A percentile compares a stretch with the other conserved stretches of the same genome.
phyloP scores from a whole-genome alignment of 140 eudicot genomes.

The Oenanthe javanica region DNA sequence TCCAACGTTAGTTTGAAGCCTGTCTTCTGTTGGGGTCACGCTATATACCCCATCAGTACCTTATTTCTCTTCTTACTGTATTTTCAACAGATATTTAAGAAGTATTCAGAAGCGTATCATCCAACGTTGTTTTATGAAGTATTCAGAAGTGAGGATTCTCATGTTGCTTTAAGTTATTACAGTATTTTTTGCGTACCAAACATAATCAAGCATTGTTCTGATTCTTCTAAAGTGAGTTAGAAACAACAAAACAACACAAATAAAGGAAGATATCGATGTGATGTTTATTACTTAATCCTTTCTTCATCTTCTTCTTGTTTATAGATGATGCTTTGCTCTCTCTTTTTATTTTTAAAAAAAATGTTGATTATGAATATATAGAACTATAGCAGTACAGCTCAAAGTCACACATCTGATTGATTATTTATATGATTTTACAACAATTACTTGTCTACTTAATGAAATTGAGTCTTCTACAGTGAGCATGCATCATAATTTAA shows the following conservation, averaged over 20 bases:
- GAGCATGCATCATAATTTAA: not conserved
- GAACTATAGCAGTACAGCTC: too few species aligned
- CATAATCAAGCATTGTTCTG: not conserved
- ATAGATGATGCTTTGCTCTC: not conserved
- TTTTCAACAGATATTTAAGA: not conserved
- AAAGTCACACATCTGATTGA: too few species aligned
- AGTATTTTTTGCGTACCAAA: not conserved
- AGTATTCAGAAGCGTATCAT: not conserved
- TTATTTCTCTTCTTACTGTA: not conserved
- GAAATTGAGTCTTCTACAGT: not conserved
- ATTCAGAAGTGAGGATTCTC: not conserved
- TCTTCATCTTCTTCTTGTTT: not conserved
- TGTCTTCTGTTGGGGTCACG: not conserved
- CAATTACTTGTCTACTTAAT: not conserved
- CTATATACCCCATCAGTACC: not conserved
- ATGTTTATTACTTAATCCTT: not conserved
- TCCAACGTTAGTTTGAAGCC: constrained; percentile 1
- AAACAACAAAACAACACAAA: not conserved
- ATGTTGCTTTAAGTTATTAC: not conserved
- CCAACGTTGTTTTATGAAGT: not conserved
- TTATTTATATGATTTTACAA: too few species aligned
- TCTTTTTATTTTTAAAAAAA: not conserved
- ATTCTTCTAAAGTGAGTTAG: not conserved
- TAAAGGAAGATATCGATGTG: not conserved
- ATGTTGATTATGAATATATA: too few species aligned